Base-by-base conservation (phyloP, 1,284 basidiomycete species). In the Boletus austroedulis region DNA sequence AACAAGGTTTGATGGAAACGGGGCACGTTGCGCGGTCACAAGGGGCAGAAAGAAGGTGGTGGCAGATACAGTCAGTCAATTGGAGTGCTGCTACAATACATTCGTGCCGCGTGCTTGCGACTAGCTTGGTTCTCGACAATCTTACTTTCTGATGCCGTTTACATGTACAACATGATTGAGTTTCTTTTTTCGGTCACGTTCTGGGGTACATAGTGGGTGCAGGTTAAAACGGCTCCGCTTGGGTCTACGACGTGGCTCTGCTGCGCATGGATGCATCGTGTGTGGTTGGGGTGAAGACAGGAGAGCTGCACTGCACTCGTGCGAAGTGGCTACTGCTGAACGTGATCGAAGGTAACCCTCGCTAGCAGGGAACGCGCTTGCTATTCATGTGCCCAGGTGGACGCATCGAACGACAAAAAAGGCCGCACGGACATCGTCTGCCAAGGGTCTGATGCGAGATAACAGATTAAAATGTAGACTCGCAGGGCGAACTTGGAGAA, bases 1-100 rank as follows among this genome's bases (percentile, higher is more conserved):
- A 66, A 53, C 54, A 73, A 54, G 40, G 69, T 71, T 69, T 69
- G 70, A 73, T 72, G 65, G 57, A 3, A 43, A n/a, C 3, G 5
- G 21, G 21, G 23, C 41, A 43, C 41, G 41, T 43, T 43, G 41
- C 47, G 6, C 59, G 31, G 64, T 62, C 69, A 60, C 64, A 62
- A 58, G 66, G 50, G 49, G n/a, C 17, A 19, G 17, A 38, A 60
- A 54, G 44, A n/a, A n/a, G n/a, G n/a, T n/a, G n/a, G 23, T 57
- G 59, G 53, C 65, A 65, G 55, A 69, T 61, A 56, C 44, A 26
- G 49, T 56, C 49, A 54, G 48, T 40, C 19, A 19, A 23, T 43
- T 19, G 21, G 40, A 43, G 21, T 10, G 36, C 36, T 38, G 36
- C n/a, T 38, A 19, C 32, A 14, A 34, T 34, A 34, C 32, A 34